phyloP scores from a whole-genome alignment of 176 grass and related monocot species.

The Tillandsia leiboldiana region DNA sequence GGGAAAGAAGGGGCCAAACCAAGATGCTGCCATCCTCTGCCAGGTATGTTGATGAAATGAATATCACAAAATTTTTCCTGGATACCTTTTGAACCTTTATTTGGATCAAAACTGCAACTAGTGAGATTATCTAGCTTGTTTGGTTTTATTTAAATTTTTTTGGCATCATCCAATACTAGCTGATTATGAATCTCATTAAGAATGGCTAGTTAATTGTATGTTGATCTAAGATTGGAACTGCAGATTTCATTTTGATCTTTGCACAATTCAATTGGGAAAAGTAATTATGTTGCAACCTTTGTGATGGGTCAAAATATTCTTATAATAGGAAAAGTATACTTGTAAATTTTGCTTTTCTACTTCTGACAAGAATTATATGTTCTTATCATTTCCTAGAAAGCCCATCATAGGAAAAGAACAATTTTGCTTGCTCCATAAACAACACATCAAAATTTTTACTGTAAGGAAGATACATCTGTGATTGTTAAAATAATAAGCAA shows the following conservation, averaged over 20 bases:
- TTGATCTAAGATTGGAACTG: neutral
- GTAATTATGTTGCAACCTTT: neutral
- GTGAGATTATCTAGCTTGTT: neutral
- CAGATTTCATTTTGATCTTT: neutral
- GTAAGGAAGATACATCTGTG: too few relatives aligned
- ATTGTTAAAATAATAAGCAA: too few relatives aligned
- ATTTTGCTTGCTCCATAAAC: neutral
- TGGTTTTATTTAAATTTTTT: neutral
- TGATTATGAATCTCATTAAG: neutral
- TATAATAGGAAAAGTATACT: neutral
- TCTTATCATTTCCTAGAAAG: neutral
- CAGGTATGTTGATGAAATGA: slow-evolving; percentile 32
- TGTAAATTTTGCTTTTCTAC: neutral
- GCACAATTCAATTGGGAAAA: too few relatives aligned
- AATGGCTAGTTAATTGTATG: neutral
- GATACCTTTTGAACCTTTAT: neutral
- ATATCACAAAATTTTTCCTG: neutral
- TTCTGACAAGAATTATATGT: neutral
- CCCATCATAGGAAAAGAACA: neutral
- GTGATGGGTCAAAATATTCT: neutral
- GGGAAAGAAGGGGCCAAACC: slow-evolving; percentile 94
- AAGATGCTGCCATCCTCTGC: slow-evolving; percentile 87
- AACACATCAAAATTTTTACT: too few relatives aligned
- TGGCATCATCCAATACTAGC: neutral
- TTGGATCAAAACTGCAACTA: neutral